Base-by-base conservation (phyloP, 495 filamentous ascomycete genomes). In the Hamigera avellanea region DNA sequence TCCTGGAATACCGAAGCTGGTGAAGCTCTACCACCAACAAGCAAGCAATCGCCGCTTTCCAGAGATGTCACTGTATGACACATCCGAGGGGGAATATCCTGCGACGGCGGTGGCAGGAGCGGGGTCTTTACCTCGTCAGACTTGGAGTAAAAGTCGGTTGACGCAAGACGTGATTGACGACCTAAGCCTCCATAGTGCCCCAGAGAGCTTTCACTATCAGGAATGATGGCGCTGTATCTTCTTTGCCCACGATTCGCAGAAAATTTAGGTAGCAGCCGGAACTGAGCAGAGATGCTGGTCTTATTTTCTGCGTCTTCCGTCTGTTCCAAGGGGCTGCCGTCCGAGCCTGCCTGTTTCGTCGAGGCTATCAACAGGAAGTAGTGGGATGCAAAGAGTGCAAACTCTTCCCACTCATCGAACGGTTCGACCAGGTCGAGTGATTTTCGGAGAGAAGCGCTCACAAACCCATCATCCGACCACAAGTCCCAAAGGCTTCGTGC, bases 401-500 rank as follows among this genome's bases (percentile, higher is more conserved):
- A 86, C 43, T 95, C 88, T 57, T 95, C 88, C 86, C 85, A 95
- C 59, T 95, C 87, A 56, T 95, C 88, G 53, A 95, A 95, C 14
- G 79, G 76, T 52, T 95, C 88, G 19, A 82, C 53, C 0, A 50
- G 48, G 40, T 93, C 80, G 15, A 94, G 56, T 16, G 49, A 46
- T 12, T 44, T 54, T 36, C 80, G 67, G 31, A 80, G 67, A 1
- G 62, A 59, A 1, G 64, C 46, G 2, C 62, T 58, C 13, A 93
- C 47, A 44, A 83, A 81, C 8, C 54, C 57, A 2, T 74, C 58
- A 40, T 80, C 70, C 12, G 68, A 73, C 88, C 88, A 95, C 15
- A 89, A 62, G 39, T 82, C 72, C 76, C 85, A 88, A 2, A 94
- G 65, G 47, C 69, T 79, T 47, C 63, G 61, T n/a, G 73, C 72